These are phyloP conservation scores for Tolypocladium sp. DNA, from an alignment of 2,329 filamentous ascomycete genomes.

Conservation along the genomic window DNA sequence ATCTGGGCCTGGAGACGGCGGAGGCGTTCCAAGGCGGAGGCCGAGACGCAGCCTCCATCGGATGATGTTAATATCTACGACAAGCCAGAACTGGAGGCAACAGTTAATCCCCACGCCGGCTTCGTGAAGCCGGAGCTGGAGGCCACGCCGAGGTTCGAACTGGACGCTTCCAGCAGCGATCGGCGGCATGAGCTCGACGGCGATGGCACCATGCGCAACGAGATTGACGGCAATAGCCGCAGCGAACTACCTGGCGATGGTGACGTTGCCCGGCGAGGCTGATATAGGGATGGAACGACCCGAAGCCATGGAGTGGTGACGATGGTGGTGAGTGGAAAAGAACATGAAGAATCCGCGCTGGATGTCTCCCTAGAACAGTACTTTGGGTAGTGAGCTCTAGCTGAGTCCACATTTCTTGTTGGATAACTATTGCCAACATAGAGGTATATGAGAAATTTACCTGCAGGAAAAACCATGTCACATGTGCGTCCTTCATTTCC, in stretches of 20 bases:
- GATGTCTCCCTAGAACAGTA: too few relatives aligned
- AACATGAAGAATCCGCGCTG: not conserved
- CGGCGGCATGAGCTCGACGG: not conserved
- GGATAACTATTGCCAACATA: not conserved
- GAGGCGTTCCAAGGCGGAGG: not conserved
- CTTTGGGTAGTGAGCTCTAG: not conserved
- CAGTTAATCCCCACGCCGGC: not conserved
- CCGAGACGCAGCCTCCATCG: not conserved
- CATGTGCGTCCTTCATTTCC: not conserved
- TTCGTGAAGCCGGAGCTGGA: not conserved
- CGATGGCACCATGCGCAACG: not conserved
- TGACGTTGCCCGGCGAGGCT: not conserved
- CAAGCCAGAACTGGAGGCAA: not conserved
- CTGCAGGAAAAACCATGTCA: not conserved
- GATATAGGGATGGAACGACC: not conserved
- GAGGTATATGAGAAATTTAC: not conserved
- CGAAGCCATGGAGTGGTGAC: not conserved
- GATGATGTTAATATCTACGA: not conserved
- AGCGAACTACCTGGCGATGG: not conserved
- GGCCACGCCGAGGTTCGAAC: not conserved
- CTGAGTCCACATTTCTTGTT: not conserved
- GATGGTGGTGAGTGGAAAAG: not conserved
- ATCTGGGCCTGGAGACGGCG: not conserved
- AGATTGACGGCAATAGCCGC: not conserved
- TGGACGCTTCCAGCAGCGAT: not conserved